Percentiles rank a stretch among this genome's conserved stretches.
Conservation (phyloP, 2,329 filamentous ascomycete genomes). For the Stagonosporopsis rhizophila region DNA sequence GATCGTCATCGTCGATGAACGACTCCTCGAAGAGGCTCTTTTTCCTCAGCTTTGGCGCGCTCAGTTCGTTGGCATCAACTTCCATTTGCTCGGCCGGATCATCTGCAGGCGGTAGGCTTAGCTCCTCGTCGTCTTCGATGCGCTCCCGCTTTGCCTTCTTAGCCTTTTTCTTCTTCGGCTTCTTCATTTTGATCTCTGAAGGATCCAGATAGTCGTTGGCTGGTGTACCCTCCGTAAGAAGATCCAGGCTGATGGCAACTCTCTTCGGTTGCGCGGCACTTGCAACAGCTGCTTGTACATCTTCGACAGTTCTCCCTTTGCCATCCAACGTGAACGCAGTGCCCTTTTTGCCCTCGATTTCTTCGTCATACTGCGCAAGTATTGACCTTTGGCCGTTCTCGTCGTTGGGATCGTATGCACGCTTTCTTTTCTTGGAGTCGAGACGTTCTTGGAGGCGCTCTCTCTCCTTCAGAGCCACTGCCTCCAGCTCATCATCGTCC, state of each 20-base stretch:
- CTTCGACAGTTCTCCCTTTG: conserved; percentile 69
- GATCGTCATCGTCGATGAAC: conserved; percentile 89
- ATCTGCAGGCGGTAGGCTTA: conserved; percentile 52
- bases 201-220: conserved; percentile 88
- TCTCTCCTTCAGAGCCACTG: conserved; percentile 72
- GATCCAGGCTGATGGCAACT: conserved; percentile 79
- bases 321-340: conserved; percentile 89
- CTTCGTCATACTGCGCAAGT: conserved; percentile 92
- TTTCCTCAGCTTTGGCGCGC: conserved; percentile 56
- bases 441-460: conserved; percentile 78
- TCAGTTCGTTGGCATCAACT: conserved; percentile 62
- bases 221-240: conserved; percentile 68
- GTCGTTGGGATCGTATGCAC: conserved; percentile 84
- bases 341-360: conserved; percentile 86
- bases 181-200: conserved; percentile 90
- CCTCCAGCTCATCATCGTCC: conserved; percentile 89
- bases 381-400: conserved; percentile 72
- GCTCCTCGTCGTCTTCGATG: conserved; percentile 65
- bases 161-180: conserved; percentile 43
- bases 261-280: conserved; percentile 65
- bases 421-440: conserved; percentile 87
- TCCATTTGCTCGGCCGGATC: conserved; percentile 68
- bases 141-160: conserved; percentile 44
- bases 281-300: conserved; percentile 65
- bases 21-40: conserved; percentile 72